Conservation (phyloP, 2,329 filamentous ascomycete genomes). For the Raffaelea arxii region DNA sequence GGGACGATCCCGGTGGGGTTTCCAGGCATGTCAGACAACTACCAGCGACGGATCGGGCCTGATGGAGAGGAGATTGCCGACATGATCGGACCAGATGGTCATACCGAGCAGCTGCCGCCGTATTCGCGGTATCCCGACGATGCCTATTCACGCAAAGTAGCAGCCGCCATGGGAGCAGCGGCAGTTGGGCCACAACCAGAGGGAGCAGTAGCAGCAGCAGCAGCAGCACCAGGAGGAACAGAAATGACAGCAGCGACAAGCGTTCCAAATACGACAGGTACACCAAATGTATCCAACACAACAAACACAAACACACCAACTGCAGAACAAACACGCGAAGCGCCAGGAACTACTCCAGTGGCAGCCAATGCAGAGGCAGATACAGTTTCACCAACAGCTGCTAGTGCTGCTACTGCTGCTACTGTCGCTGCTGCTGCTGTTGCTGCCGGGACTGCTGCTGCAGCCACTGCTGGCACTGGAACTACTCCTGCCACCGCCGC, state of each 20-base stretch:
- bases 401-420: neutral
- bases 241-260: no score
- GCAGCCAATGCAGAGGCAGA: constrained; percentile 1
- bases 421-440: neutral
- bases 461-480: neutral
- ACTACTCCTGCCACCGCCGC: neutral
- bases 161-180: constrained; percentile 17
- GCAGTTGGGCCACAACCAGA: neutral
- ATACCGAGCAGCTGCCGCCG: constrained; percentile 83
- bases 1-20: constrained; percentile 61
- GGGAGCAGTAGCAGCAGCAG: neutral
- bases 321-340: constrained; percentile 7
- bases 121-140: constrained; percentile 86
- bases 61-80: constrained; percentile 82
- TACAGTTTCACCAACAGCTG: neutral
- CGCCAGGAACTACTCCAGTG: neutral
- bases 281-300: no score
- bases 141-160: constrained; percentile 45
- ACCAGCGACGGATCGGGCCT: constrained; percentile 63
- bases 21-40: constrained; percentile 53
- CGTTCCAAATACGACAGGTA: no score
- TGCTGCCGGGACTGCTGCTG: neutral
- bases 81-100: constrained; percentile 77
- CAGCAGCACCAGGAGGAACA: constrained; percentile 6
- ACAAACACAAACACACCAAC: no score